Conservation (phyloP, 2,329 filamentous ascomycete genomes). For the Fusarium concolor region DNA sequence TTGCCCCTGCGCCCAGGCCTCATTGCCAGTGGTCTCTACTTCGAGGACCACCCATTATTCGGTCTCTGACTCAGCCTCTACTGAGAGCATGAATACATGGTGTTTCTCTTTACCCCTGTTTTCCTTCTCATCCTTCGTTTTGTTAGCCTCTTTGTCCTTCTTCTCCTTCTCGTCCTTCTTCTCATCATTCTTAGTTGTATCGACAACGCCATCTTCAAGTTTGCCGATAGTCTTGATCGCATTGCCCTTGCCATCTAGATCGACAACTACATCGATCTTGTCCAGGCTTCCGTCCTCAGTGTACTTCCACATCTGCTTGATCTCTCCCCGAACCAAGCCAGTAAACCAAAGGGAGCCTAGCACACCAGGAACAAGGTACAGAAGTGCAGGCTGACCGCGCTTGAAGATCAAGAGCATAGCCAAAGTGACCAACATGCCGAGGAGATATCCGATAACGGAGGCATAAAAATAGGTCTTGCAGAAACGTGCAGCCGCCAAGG, state of each 20-base stretch:
- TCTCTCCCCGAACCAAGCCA: constrained; percentile 76
- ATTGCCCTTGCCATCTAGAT: constrained; percentile 63
- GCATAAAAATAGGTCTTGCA: constrained; percentile 88
- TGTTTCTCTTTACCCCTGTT: constrained; percentile 41
- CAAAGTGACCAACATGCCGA: constrained; percentile 82
- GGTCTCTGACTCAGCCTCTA: constrained; percentile 46
- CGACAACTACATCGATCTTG: constrained; percentile 65
- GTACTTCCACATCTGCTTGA: constrained; percentile 82
- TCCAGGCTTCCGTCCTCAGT: constrained; percentile 76
- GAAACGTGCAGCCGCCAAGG: constrained; percentile 66
- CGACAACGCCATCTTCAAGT: constrained; percentile 53
- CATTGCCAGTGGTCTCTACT: not conserved
- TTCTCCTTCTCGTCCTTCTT: constrained; percentile 43
- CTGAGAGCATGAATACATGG: constrained; percentile 50
- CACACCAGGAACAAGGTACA: constrained; percentile 93
- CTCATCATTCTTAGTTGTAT: constrained; percentile 49
- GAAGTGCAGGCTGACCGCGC: constrained; percentile 87
- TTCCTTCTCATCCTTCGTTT: constrained; percentile 11
- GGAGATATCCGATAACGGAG: constrained; percentile 78
- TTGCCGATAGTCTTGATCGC: constrained; percentile 56
- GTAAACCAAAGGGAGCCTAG: constrained; percentile 80
- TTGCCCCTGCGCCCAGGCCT: not conserved
- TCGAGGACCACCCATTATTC: constrained; percentile 17
- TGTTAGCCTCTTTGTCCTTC: constrained; percentile 22
- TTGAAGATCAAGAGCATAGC: constrained; percentile 80